Evolutionary conservation across 352 stramenopile genomes (phyloP), one percentile per base, ranked within the genome.

Genomic region (Phytophthora pisi): DNA sequence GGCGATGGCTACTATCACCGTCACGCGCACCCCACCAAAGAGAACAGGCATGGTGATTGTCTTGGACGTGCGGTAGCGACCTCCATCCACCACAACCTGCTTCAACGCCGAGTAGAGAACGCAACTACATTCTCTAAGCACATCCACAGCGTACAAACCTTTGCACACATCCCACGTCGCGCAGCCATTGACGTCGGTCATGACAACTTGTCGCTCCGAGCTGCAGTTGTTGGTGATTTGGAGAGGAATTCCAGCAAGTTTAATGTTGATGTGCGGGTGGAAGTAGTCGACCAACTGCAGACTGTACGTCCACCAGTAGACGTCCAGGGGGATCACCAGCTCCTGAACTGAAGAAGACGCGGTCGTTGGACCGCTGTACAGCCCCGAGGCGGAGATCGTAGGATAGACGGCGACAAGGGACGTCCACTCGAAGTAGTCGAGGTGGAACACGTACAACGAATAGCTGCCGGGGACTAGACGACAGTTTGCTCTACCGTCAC

Each of bases 281-380:
- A 90, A 92, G 26, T 89, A 92, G 61, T 92, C 84, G 1, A 90
- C 82, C 10, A 90, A 60, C 54, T 92, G 84, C 38, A 92, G 72
- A 23, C 55, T 60, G 43, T 89, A 89, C 2, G 81, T 76, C 84
- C 80, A 92, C 11, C 73, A 81, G 64, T 81, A 92, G 5, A 74
- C 63, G 40, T 90, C 82, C 2, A 92, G 56, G 0, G 84, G 80
- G 6, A 86, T 77, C 3, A 90, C 52, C 18, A 92, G 79, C 43
- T 88, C 69, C 59, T 92, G 84, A 4, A 73, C 62, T 0, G 72
- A 66, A 3, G 64, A 70, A 4, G 66, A 74, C 0, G 69, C 74
- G 4, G 57, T 59, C 2, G 75, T 55, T 1, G 64, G 58, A 1
- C 69, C 70, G 2, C 74, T 77, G 43, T 74, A 84, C 3, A 82